Evolutionary conservation across 352 stramenopile species (phyloP), one percentile per base, ranked within the genome.

Genomic region (Globisporangium irregulare): DNA sequence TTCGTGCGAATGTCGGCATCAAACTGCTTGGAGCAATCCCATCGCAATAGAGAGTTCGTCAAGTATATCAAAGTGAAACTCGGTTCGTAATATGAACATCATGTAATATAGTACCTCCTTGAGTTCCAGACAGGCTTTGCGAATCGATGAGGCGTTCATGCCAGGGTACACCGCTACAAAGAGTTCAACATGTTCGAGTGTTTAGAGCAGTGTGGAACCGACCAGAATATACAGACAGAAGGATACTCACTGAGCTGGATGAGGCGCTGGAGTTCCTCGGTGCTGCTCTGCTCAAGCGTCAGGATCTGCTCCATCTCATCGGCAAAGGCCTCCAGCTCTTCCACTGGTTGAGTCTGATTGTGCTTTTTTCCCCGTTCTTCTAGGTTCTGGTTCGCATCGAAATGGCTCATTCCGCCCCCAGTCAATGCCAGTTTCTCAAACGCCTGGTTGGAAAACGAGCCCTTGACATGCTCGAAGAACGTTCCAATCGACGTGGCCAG

Each of bases 381-480:
- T 20, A 50, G n/a, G 34, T 27, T 20, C 9, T 20, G 15, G 15
- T 29, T 7, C 7, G 18, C 46, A 51, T 43, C 38, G 18, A 29
- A 10, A 18, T 56, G 2, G 15, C 12, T 34, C 9, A 6, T 25
- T 24, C 53, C 48, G 6, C 7, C 50, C 1, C 22, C 29, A 48
- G n/a, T 5, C 12, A 57, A 27, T 3, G 24, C 24, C 6, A 50
- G 51, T 5, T 50, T 34, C n/a, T 75, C 63, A 8, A 76, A 81
- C 14, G 36, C 38, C 3, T 55, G 64, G 25, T 79, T 79, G 12
- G 76, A 81, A 50, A 76, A 22, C 41, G 62, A 73, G 7, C 27
- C n/a, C 34, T 53, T 36, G 46, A 82, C 53, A 38, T 84, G 75
- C 15, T 78, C 70, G 64, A 71, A 82, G 62, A 84, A 84, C 18